These are phyloP conservation scores for Aspergillus caelatus DNA, from an alignment of 2,329 filamentous ascomycete genomes.

Conservation along the genomic window DNA sequence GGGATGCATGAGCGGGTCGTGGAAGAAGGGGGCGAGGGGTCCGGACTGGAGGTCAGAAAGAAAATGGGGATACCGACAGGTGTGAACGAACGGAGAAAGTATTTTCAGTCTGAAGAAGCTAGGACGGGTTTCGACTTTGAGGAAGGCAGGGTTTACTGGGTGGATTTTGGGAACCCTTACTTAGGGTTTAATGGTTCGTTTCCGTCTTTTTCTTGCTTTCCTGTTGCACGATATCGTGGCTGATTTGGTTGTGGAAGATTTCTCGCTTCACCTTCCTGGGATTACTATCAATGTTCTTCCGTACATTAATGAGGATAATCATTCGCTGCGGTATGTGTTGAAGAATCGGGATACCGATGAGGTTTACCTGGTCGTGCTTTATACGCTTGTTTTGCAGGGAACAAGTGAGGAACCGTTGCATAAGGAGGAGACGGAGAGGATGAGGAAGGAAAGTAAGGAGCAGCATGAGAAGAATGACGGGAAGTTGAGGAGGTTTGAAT, in stretches of 20 bases:
- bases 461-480: conserved; percentile 7
- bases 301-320: conserved; percentile 67
- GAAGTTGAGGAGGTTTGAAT: conserved; percentile 28
- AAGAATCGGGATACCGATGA: conserved; percentile 75
- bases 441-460: conserved; percentile 6
- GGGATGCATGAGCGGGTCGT: conserved; percentile 57
- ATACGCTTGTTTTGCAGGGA: conserved; percentile 66
- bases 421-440: conserved; percentile 15
- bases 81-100: conserved; percentile 60
- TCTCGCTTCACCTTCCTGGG: conserved; percentile 43
- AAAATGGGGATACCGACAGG: conserved; percentile 56
- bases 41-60: conserved; percentile 49
- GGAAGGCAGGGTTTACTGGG: conserved; percentile 61
- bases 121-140: conserved; percentile 64
- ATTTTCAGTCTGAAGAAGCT: conserved; percentile 60
- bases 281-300: conserved; percentile 39
- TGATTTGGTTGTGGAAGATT: conserved; percentile 26
- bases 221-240: neutral
- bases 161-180: conserved; percentile 89
- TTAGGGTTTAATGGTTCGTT: conserved; percentile 75
- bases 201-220: neutral
- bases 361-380: conserved; percentile 78
- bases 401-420: conserved; percentile 23
- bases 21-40: conserved; percentile 67
- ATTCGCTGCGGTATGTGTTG: conserved; percentile 87